A percentile compares a stretch with the other conserved stretches of the same genome.
Conservation (phyloP, 2,329 filamentous ascomycete species). For the Sporothrix euskadiensis region DNA sequence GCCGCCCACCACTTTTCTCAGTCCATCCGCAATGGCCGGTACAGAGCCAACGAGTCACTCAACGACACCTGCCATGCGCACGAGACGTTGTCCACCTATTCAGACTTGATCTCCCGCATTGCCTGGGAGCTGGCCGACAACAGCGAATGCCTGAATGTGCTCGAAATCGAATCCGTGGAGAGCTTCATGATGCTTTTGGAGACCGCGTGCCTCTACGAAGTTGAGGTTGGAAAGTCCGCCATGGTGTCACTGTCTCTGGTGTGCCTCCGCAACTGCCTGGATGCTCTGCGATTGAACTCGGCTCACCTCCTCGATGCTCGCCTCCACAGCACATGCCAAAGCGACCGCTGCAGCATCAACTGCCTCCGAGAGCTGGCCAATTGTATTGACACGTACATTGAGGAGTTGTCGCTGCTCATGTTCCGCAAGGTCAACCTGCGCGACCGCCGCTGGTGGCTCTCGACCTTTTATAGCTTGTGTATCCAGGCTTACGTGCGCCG, state of each 20-base stretch:
- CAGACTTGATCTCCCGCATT: constrained; percentile 38
- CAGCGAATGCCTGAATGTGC: constrained; percentile 32
- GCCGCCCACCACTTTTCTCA: constrained; percentile 33
- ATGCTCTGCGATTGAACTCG: constrained; percentile 36
- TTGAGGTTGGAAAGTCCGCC: constrained; percentile 38
- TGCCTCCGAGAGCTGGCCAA: constrained; percentile 36
- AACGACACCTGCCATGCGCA: constrained; percentile 32
- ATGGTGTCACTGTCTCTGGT: constrained; percentile 38
- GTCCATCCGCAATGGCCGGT: constrained; percentile 37
- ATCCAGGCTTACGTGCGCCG: constrained; percentile 40
- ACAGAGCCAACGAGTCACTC: constrained; percentile 35
- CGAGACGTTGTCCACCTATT: constrained; percentile 34
- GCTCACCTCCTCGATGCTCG: constrained; percentile 33
- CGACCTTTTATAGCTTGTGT: constrained; percentile 39
- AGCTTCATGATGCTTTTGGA: constrained; percentile 37
- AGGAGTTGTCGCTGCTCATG: constrained; percentile 39
- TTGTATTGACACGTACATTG: constrained; percentile 36
- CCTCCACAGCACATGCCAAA: constrained; percentile 35
- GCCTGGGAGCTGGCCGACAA: constrained; percentile 40
- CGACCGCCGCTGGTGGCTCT: constrained; percentile 40
- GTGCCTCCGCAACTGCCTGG: constrained; percentile 38
- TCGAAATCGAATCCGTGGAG: constrained; percentile 38
- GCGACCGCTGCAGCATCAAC: constrained; percentile 36
- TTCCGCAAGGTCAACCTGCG: constrained; percentile 41
- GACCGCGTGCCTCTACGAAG: constrained; percentile 37